phyloP scores from a whole-genome alignment of 2,329 filamentous ascomycete genomes.

The Lasiodiplodia sp. region DNA sequence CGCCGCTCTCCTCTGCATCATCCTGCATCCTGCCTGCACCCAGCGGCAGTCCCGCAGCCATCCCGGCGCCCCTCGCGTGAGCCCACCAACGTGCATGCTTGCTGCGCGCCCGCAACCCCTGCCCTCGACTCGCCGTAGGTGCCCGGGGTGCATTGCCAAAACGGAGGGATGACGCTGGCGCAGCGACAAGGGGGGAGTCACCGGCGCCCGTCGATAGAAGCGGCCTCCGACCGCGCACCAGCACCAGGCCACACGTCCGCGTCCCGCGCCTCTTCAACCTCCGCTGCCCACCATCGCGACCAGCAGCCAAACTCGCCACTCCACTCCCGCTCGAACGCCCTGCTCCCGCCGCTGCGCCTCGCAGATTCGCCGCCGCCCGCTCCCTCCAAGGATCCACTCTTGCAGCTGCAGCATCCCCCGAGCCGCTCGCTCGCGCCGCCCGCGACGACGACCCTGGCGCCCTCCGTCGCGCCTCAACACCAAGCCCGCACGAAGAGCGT shows the following conservation, averaged over 20 bases:
- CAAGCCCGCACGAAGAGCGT: conserved; percentile 22
- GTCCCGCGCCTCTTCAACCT: conserved; percentile 4
- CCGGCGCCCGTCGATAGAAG: conserved; percentile 19
- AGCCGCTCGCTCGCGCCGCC: conserved; percentile 18
- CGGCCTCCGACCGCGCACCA: conserved; percentile 17
- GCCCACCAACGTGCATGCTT: conserved; percentile 13
- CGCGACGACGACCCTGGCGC: conserved; percentile 16
- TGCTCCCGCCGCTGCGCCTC: conserved; percentile 15
- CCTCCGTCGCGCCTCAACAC: conserved; percentile 22
- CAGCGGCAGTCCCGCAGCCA: conserved; percentile 17
- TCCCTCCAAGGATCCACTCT: background rate
- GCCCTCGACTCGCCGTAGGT: conserved; percentile 8
- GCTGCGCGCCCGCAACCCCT: conserved; percentile 14
- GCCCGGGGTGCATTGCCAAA: conserved; percentile 8
- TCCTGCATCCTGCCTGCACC: conserved; percentile 3
- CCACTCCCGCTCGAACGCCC: background rate
- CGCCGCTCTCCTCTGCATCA: conserved; percentile 4
- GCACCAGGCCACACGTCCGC: conserved; percentile 5
- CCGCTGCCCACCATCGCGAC: background rate
- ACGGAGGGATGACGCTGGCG: conserved; percentile 16
- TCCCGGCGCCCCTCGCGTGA: conserved; percentile 21
- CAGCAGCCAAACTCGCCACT: conserved; percentile 13
- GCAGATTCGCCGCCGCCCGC: background rate
- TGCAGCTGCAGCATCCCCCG: background rate
- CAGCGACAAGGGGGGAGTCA: conserved; percentile 14